Conservation (phyloP, 257 asterid genomes). For the Ilex aquifolium region DNA sequence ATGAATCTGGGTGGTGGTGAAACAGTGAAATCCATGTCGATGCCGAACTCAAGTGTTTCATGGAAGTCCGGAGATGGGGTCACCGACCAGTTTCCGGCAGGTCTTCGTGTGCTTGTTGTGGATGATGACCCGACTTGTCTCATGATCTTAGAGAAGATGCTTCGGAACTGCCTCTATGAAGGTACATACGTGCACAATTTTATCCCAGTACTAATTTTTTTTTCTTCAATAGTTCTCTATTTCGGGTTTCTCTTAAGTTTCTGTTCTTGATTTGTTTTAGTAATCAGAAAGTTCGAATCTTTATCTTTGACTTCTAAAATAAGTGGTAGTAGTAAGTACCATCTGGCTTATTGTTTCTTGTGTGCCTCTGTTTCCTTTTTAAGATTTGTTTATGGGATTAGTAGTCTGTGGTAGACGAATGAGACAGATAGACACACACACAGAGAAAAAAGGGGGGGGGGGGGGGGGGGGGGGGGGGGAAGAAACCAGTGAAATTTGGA, state of each 20-base stretch:
- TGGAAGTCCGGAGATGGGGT: constrained; percentile 65
- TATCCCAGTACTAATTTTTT: no score
- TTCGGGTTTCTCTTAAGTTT: constrained; percentile 1
- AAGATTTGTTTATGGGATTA: background rate
- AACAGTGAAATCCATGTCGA: constrained; percentile 40
- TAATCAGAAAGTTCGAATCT: background rate
- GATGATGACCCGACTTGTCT: constrained; percentile 96
- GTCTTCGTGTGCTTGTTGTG: constrained; percentile 83
- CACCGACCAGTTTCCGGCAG: constrained; percentile 79
- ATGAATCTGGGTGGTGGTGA: constrained; percentile 58
- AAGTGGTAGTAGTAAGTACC: no score
- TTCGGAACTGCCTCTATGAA: constrained; percentile 63
- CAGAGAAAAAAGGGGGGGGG: no score
- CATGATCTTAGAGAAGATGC: constrained; percentile 91
- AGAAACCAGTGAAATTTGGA: no score
- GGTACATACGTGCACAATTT: constrained; percentile 31
- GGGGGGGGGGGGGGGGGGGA: no score
- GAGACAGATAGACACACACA: no score
- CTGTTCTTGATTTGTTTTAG: background rate
- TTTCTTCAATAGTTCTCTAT: no score
- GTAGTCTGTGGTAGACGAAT: background rate
- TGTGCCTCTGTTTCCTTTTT: background rate
- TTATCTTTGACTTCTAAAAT: no score
- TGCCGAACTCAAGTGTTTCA: constrained; percentile 36
- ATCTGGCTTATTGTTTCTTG: background rate